Percentiles rank a stretch among this genome's conserved stretches.
Conservation (phyloP, 257 asterid species). For the Paulownia fortunei region DNA sequence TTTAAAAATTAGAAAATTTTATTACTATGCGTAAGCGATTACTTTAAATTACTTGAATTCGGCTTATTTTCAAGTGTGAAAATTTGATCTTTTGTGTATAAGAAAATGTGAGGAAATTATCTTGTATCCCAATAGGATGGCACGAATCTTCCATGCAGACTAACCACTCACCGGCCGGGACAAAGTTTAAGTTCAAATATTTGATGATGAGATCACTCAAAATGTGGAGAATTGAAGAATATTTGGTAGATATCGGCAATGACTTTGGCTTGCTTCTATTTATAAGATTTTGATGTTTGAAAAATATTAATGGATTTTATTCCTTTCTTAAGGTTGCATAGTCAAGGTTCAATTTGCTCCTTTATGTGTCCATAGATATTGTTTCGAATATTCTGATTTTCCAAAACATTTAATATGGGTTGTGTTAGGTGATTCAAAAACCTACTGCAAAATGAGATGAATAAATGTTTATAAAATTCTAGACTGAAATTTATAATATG, state of each 20-base stretch:
- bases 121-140: constrained; percentile 17
- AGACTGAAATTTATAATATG: no score
- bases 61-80: not conserved
- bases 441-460: not conserved
- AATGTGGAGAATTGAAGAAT: constrained; percentile 6
- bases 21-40: no score
- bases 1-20: no score
- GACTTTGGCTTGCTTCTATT: constrained; percentile 9
- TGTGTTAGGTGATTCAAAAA: not conserved
- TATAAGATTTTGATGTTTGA: constrained; percentile 23
- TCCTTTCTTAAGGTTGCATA: constrained; percentile 5
- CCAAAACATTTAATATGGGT: not conserved
- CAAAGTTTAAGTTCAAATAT: constrained; percentile 23
- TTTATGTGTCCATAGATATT: constrained; percentile 1
- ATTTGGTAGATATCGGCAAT: constrained; percentile 25
- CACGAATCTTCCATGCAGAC: constrained; percentile 27
- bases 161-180: constrained; percentile 14
- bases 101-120: not conserved
- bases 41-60: not conserved
- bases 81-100: not conserved
- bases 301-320: constrained; percentile 24
- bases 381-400: not conserved
- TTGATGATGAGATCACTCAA: constrained; percentile 14
- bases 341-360: constrained; percentile 10
- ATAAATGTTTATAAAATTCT: no score